These are phyloP conservation scores for Podaxis sp. DNA, from an alignment of 768 basidiomycete species.

Conservation along the genomic window DNA sequence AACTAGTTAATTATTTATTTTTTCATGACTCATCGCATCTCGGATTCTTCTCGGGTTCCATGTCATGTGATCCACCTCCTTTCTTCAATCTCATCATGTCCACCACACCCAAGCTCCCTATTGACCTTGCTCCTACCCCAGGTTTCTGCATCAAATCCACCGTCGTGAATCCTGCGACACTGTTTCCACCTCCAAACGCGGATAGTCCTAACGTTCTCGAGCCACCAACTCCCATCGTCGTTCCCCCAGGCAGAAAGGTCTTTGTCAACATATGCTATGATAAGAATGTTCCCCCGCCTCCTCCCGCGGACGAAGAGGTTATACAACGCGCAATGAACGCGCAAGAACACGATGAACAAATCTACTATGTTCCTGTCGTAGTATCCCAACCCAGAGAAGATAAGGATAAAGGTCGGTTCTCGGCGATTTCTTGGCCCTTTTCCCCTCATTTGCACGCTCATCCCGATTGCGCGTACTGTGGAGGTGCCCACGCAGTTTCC, in stretches of 20 bases:
- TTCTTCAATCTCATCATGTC: constrained; percentile 2
- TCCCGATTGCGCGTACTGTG: background rate
- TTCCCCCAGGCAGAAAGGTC: constrained; percentile 56
- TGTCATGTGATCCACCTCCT: constrained; percentile 2
- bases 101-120: constrained; percentile 17
- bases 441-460: constrained; percentile 6
- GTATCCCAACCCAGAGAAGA: constrained; percentile 65
- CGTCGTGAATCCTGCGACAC: constrained; percentile 39
- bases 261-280: constrained; percentile 81
- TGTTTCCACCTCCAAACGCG: constrained; percentile 23
- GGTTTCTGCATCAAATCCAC: constrained; percentile 74
- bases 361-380: constrained; percentile 70
- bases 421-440: constrained; percentile 1
- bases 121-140: constrained; percentile 54
- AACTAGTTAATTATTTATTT: background rate
- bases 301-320: constrained; percentile 54
- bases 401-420: constrained; percentile 64
- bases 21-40: constrained; percentile 3
- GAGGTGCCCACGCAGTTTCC: background rate
- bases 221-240: constrained; percentile 27
- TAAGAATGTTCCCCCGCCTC: constrained; percentile 64
- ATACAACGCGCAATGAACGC: constrained; percentile 60
- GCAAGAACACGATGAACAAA: constrained; percentile 40
- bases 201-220: constrained; percentile 20
- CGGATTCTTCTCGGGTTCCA: constrained; percentile 8